Evolutionary conservation across 371 early-diverging fungal genomes (phyloP), one percentile per base, ranked within the genome.

Genomic region (Lichtheimia corymbifera): DNA sequence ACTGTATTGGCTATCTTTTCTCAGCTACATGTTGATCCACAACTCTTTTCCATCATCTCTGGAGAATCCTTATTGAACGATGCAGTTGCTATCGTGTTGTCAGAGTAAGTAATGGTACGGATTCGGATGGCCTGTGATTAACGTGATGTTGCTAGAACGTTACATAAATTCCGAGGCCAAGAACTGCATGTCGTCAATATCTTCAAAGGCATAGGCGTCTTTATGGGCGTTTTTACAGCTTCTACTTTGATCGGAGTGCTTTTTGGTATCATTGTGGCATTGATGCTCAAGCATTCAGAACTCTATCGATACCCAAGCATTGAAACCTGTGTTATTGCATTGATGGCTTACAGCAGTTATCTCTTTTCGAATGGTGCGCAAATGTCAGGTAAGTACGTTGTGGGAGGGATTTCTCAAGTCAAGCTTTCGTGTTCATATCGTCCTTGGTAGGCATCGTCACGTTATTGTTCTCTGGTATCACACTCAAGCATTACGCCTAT

Each of bases 11-110:
- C 97, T 13, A 92, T 97, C 42, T 96, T 97, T 68, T 87, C 92
- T 53, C 95, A 95, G 64, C 79, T 94, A 43, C 84, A 88, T 53
- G 97, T 97, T 24, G 98, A 97, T 59, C 94, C 94, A 3, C 89
- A 91, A 65, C 74, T 97, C 43, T 96, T 92, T 71, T 88, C 95
- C 1, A 91, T 96, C 59, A 95, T 97, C 53, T 95, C 96, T 66
- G 98, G 98, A 14, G 98, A 97, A 68, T 90, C 90, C 9, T 83
- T 95, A 49, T 78, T 97, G 50, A 97, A 97, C 66, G 97, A 97
- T 69, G 94, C 97, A 1, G 96, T 95, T 7, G 93, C 96, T 9
- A 97, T 96, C 71, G 95, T 97, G n/a, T 75, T 97, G 58, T 95
- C 88, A 66, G 89, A 87, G 83, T 90, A 83, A 80, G 74, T 74